phyloP scores from a whole-genome alignment of 2,329 filamentous ascomycete species.

The Colletotrichum theobromicola region DNA sequence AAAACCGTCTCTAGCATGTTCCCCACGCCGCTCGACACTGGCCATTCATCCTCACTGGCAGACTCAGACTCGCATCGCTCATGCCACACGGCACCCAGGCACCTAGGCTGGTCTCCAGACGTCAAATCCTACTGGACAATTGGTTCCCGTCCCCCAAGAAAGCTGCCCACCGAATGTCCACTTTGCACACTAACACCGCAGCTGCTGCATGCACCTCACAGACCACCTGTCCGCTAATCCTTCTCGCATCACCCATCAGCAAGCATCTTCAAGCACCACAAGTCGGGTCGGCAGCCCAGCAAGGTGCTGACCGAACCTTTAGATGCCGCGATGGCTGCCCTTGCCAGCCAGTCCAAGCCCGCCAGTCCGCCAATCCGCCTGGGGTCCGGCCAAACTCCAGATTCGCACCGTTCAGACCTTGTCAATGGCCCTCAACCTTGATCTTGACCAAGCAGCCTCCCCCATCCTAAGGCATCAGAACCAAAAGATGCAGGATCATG shows the following conservation, averaged over 20 bases:
- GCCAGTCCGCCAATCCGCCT: background rate
- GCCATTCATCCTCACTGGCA: background rate
- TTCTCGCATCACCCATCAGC: background rate
- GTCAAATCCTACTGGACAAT: conserved; percentile 12
- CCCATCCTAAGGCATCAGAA: background rate
- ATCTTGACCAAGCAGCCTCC: background rate
- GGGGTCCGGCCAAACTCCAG: background rate
- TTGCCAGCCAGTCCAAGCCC: background rate
- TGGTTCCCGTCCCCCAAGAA: background rate
- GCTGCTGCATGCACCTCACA: conserved; percentile 19
- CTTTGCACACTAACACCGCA: conserved; percentile 4
- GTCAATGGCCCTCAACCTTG: background rate
- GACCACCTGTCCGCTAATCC: conserved; percentile 12
- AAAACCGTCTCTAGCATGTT: background rate
- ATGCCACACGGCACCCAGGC: conserved; percentile 3
- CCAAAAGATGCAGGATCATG: background rate
- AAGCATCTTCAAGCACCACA: background rate
- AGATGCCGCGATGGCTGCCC: conserved; percentile 8
- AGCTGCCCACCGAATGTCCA: conserved; percentile 10
- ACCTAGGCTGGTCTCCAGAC: background rate
- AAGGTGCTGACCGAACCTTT: conserved; percentile 15
- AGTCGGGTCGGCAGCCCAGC: conserved; percentile 6
- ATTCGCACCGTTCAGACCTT: background rate
- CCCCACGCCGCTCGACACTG: background rate
- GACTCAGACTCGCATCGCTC: background rate